Evolutionary conservation across 805 yeast genomes (phyloP).

Genomic region (Kuraishia cidri): DNA sequence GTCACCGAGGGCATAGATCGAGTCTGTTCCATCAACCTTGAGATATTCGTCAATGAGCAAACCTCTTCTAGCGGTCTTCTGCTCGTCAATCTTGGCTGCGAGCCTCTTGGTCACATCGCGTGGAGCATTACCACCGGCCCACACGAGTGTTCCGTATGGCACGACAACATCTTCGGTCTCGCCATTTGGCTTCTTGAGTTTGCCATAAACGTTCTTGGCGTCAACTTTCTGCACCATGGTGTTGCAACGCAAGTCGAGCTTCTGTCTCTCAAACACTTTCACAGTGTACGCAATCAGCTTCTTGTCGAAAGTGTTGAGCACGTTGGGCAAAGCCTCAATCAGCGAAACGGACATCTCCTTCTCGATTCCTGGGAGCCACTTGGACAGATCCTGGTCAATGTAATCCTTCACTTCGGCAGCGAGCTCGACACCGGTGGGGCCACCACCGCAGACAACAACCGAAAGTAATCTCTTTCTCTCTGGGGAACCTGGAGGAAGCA

Average conservation of each 20-base stretch:
- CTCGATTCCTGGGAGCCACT: slow-evolving; percentile 84
- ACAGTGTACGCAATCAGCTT: slow-evolving; percentile 72
- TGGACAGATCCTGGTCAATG: slow-evolving; percentile 80
- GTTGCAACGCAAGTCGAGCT: slow-evolving; percentile 69
- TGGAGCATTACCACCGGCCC: slow-evolving; percentile 97
- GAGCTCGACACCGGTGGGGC: slow-evolving; percentile 97
- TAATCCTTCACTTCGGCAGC: slow-evolving; percentile 96
- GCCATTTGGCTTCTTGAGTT: slow-evolving; percentile 60
- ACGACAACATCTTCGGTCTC: slow-evolving; percentile 43
- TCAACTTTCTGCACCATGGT: slow-evolving; percentile 87
- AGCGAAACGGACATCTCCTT: slow-evolving; percentile 76
- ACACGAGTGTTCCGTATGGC: slow-evolving; percentile 88
- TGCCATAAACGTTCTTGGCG: slow-evolving; percentile 60
- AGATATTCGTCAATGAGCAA: slow-evolving; percentile 76
- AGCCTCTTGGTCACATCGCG: slow-evolving; percentile 65
- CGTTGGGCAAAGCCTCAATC: slow-evolving; percentile 88
- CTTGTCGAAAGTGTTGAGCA: slow-evolving; percentile 65
- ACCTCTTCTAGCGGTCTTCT: slow-evolving; percentile 85
- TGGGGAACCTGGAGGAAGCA: slow-evolving; percentile 59
- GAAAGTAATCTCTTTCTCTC: slow-evolving; percentile 81
- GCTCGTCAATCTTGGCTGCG: slow-evolving; percentile 61
- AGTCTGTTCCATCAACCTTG: slow-evolving; percentile 75
- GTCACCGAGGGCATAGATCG: slow-evolving; percentile 86
- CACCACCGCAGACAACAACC: slow-evolving; percentile 95
- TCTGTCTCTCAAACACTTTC: slow-evolving; percentile 55